Conservation (phyloP, 306 rosid genomes). For the Citrullus mucosospermus region DNA sequence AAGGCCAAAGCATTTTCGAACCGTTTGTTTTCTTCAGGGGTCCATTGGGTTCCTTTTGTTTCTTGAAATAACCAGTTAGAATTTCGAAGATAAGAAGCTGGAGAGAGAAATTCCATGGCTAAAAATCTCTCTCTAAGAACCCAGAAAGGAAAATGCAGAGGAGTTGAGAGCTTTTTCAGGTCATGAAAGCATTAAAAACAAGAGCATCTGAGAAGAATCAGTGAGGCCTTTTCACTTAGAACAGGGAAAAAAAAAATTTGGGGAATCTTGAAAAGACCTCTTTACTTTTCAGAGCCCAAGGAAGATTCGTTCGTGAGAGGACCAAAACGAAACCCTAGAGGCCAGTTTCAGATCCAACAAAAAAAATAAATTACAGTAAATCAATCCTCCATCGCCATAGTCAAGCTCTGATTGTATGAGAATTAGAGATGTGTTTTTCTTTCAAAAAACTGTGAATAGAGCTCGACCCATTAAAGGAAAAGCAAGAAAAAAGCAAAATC, state of each 20-base stretch:
- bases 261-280: slow-evolving; percentile 21
- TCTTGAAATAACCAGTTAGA: slow-evolving; percentile 79
- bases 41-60: slow-evolving; percentile 60
- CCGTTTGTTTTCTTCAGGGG: slow-evolving; percentile 60
- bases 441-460: background rate
- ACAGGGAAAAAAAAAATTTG: slow-evolving; percentile 7
- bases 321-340: slow-evolving; percentile 3
- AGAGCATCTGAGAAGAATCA: background rate
- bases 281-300: background rate
- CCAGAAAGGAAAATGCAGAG: background rate
- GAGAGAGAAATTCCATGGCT: slow-evolving; percentile 41
- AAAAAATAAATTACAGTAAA: background rate
- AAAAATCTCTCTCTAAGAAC: background rate
- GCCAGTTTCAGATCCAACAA: background rate
- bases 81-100: slow-evolving; percentile 44
- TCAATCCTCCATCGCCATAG: background rate
- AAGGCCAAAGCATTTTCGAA: slow-evolving; percentile 81
- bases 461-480: background rate
- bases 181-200: background rate
- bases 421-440: background rate
- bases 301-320: slow-evolving; percentile 5
- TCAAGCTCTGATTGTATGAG: background rate
- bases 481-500: background rate
- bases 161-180: background rate
- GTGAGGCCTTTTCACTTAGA: background rate